Evolutionary conservation across 768 basidiomycete genomes (phyloP).

Genomic region (Arthromyces matolae): DNA sequence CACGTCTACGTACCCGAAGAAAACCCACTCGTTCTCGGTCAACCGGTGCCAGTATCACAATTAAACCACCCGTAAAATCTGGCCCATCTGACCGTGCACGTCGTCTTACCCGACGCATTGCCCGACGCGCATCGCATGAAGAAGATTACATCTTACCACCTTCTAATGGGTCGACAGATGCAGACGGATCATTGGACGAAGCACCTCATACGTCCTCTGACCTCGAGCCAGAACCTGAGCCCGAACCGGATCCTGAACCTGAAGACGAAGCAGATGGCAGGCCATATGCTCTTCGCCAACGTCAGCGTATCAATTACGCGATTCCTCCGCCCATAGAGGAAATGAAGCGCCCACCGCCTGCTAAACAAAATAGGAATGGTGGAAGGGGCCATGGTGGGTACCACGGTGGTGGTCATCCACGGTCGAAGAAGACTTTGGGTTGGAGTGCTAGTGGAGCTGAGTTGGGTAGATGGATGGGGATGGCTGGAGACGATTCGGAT

Average conservation of each 20-base stretch:
- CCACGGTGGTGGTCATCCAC: slow-evolving; percentile 28
- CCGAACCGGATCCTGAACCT: slow-evolving; percentile 42
- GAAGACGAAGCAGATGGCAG: slow-evolving; percentile 52
- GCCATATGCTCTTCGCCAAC: slow-evolving; percentile 64
- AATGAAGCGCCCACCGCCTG: slow-evolving; percentile 42
- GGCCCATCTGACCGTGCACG: slow-evolving; percentile 25
- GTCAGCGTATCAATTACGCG: slow-evolving; percentile 72
- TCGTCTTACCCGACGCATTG: slow-evolving; percentile 27
- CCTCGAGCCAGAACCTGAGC: slow-evolving; percentile 39
- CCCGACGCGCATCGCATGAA: slow-evolving; percentile 28
- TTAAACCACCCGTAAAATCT: background rate
- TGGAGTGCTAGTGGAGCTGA: slow-evolving; percentile 82
- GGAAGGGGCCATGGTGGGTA: slow-evolving; percentile 25
- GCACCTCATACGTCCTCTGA: slow-evolving; percentile 44
- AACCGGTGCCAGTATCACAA: slow-evolving; percentile 3
- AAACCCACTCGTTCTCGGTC: slow-evolving; percentile 18
- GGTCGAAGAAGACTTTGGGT: slow-evolving; percentile 47
- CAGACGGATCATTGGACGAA: slow-evolving; percentile 58
- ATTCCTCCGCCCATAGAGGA: slow-evolving; percentile 82
- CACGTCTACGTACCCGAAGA: slow-evolving; percentile 35
- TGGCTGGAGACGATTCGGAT: slow-evolving; percentile 73
- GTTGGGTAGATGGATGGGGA: slow-evolving; percentile 74
- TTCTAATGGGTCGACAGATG: slow-evolving; percentile 48
- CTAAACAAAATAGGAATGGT: slow-evolving; percentile 27
- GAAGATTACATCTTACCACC: slow-evolving; percentile 52